Base-by-base conservation (phyloP, 2,329 filamentous ascomycete species). In the Penicillium occitanis region DNA sequence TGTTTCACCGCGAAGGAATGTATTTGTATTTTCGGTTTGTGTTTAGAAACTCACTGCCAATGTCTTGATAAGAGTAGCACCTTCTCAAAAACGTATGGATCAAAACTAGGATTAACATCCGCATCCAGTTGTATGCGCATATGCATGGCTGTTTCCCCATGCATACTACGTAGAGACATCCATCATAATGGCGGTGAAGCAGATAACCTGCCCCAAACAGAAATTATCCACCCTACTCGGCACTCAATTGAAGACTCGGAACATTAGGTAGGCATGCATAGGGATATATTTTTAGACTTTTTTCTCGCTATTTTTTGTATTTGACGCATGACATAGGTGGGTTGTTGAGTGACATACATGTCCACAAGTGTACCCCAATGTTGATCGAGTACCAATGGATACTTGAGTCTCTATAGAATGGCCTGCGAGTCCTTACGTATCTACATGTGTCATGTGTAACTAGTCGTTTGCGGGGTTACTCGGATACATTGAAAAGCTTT, bases 211-310 rank as follows among this genome's bases (percentile, higher is more conserved):
- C 22, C 61, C n/a, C 40, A 51, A n/a, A 37, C 14, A 40, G 30
- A 42, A 51, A 53, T n/a, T 46, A 8, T 14, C 10, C 46, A 13
- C 10, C 22, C 11, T 50, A 14, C 46, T 25, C 13, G n/a, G 13
- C 6, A n/a, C 10, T 51, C 25, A 50, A 42, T 40, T 40, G 33
- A 22, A 37, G 8, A 62, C 3, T 48, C 57, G 58, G 58, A 55
- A 48, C 14, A 19, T 66, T 57, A 58, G 64, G 64, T 66, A 66
- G 58, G 30, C 40, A 66, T 66, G 58, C 64, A 66, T 66, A 25
- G 19, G 53, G 11, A 17, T 11, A n/a, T n/a, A n/a, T n/a, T n/a
- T n/a, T n/a, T n/a, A n/a, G n/a, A n/a, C n/a, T n/a, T n/a, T n/a
- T n/a, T n/a, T n/a, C n/a, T n/a, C n/a, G n/a, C n/a, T n/a, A 13